A percentile compares a stretch with the other conserved stretches of the same genome.
Evolutionary conservation across 805 yeast genomes (phyloP).

Genomic region (Lipomyces chichibuensis): DNA sequence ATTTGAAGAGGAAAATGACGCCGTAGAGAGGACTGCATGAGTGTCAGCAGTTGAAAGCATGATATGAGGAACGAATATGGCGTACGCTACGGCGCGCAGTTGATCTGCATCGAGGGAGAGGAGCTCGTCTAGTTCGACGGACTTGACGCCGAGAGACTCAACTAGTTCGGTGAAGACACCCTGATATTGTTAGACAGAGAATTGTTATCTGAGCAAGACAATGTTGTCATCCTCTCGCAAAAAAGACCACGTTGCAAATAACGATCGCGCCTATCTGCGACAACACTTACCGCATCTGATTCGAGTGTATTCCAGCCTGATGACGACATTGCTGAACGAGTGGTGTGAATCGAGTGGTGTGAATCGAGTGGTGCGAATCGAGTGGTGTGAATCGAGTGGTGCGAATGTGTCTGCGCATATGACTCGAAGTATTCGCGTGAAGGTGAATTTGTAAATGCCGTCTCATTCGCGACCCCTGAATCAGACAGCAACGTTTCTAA

Average conservation of each 20-base stretch:
- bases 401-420: no score
- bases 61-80: background rate
- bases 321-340: conserved; percentile 12
- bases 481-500: background rate
- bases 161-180: conserved; percentile 67
- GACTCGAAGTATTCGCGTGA: background rate
- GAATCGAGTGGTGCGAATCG: background rate
- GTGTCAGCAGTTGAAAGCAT: background rate
- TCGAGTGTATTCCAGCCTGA: conserved; percentile 66
- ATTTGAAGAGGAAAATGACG: conserved; percentile 64
- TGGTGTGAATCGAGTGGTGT: conserved; percentile 4
- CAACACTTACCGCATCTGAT: conserved; percentile 56
- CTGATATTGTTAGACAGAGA: conserved; percentile 39
- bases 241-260: background rate
- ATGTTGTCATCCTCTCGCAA: background rate
- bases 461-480: background rate
- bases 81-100: conserved; percentile 41
- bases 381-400: no score
- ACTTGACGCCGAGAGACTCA: conserved; percentile 56
- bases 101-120: conserved; percentile 55
- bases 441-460: no score
- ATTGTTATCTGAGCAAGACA: background rate
- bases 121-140: conserved; percentile 62
- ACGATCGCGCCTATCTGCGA: background rate
- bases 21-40: conserved; percentile 54